phyloP scores from a whole-genome alignment of 139 green algal species.

The Micromonas commoda region DNA sequence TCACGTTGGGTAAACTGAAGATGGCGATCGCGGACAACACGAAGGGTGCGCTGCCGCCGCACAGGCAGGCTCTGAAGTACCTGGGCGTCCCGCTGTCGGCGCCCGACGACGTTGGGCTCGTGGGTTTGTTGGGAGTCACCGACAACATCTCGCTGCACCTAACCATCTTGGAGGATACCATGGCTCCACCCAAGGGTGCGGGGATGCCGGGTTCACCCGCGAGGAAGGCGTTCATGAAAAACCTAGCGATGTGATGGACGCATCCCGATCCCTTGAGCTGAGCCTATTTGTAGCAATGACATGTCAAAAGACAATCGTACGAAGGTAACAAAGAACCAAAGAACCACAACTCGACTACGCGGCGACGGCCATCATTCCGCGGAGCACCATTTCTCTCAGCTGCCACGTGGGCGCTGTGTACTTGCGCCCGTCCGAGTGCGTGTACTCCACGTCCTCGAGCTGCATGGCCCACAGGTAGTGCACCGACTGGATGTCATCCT shows the following conservation, averaged over 20 bases:
- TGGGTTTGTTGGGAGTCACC: background rate
- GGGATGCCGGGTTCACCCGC: background rate
- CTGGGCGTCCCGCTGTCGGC: background rate
- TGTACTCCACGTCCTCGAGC: conserved; percentile 16
- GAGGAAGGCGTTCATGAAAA: too few species aligned
- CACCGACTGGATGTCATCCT: conserved; percentile 39
- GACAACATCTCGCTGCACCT: background rate
- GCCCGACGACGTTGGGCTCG: background rate
- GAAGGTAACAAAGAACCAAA: too few species aligned
- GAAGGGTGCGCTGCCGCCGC: conserved; percentile 3
- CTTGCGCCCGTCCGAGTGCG: background rate
- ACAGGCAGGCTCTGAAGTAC: background rate
- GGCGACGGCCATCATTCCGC: conserved; percentile 20
- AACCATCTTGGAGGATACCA: background rate
- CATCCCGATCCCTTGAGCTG: too few species aligned
- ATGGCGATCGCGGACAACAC: background rate
- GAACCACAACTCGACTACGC: too few species aligned
- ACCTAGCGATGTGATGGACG: too few species aligned
- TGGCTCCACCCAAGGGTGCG: too few species aligned
- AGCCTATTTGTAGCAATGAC: too few species aligned
- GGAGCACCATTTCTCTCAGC: conserved; percentile 22
- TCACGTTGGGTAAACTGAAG: conserved; percentile 5
- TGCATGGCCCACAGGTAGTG: conserved; percentile 38
- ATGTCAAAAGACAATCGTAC: too few species aligned
- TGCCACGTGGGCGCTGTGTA: conserved; percentile 14